Percentiles rank a stretch among this genome's conserved stretches.
These are phyloP conservation scores for Saccharum officinarum DNA, from an alignment of 176 grass and related monocot species.

Conservation along the genomic window DNA sequence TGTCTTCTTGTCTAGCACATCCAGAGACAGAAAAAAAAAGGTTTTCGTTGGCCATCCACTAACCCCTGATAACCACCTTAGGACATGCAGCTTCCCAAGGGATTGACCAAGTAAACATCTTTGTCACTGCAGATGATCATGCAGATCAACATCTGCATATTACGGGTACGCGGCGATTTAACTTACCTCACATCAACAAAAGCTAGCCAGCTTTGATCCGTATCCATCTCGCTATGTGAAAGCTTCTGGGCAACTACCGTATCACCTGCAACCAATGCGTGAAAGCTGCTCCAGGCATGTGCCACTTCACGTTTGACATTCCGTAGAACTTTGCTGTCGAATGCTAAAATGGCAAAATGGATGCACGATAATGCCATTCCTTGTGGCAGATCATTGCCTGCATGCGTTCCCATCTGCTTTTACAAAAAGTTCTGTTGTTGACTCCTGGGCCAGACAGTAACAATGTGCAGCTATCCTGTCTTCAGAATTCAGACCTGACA, in stretches of 20 bases:
- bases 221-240: neutral
- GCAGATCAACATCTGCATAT: neutral
- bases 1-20: neutral
- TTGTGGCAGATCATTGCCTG: neutral
- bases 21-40: neutral
- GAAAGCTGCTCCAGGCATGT: conserved; percentile 3
- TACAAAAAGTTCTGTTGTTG: neutral
- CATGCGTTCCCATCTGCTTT: neutral
- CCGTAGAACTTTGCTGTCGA: neutral
- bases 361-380: neutral
- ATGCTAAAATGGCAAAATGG: neutral
- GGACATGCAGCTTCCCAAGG: neutral
- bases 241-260: conserved; percentile 25
- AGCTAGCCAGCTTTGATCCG: neutral
- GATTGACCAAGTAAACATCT: neutral
- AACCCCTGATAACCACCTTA: neutral
- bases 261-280: neutral
- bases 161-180: neutral
- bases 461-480: neutral
- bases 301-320: neutral
- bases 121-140: neutral
- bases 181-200: neutral
- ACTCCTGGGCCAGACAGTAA: neutral
- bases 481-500: neutral
- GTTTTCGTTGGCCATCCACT: neutral